These are phyloP conservation scores for Phytophthora foliorum DNA, from an alignment of 352 stramenopile genomes.

Conservation along the genomic window DNA sequence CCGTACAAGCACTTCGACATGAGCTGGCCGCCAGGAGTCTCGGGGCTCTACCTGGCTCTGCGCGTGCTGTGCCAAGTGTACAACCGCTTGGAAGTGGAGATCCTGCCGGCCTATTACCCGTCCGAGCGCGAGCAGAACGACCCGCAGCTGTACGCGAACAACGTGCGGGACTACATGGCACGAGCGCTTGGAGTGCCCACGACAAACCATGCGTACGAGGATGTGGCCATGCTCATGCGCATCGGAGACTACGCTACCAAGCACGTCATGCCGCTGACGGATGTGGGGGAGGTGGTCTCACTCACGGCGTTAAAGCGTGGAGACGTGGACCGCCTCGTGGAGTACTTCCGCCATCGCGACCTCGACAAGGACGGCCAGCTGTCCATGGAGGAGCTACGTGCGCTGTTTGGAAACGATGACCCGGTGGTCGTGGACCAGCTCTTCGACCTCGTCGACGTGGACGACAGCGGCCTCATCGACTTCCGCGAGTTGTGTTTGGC, in stretches of 20 bases:
- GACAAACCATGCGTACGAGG: conserved; percentile 82
- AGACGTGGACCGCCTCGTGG: conserved; percentile 61
- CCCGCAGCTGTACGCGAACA: conserved; percentile 66
- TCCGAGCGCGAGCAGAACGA: conserved; percentile 47
- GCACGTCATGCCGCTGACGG: conserved; percentile 68
- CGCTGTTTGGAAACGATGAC: conserved; percentile 60
- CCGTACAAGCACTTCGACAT: conserved; percentile 81
- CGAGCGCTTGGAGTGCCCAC: conserved; percentile 54
- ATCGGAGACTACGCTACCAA: conserved; percentile 65
- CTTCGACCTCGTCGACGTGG: conserved; percentile 66
- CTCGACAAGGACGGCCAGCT: conserved; percentile 69
- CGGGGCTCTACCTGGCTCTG: conserved; percentile 57
- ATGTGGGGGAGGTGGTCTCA: conserved; percentile 61
- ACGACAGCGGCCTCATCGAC: conserved; percentile 74
- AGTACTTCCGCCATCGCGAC: conserved; percentile 67
- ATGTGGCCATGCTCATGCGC: conserved; percentile 70
- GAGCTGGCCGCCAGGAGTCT: conserved; percentile 72
- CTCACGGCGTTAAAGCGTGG: conserved; percentile 55
- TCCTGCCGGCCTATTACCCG: conserved; percentile 65
- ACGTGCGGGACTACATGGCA: conserved; percentile 70
- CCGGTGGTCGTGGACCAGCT: conserved; percentile 60
- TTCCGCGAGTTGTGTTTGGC: conserved; percentile 79
- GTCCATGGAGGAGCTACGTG: conserved; percentile 70
- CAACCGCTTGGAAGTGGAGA: conserved; percentile 70
- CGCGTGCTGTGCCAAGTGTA: conserved; percentile 80